Percentiles rank a stretch among this genome's conserved stretches.
Evolutionary conservation across 371 early-diverging fungal genomes (phyloP).

Genomic region (Entomophthora muscae): DNA sequence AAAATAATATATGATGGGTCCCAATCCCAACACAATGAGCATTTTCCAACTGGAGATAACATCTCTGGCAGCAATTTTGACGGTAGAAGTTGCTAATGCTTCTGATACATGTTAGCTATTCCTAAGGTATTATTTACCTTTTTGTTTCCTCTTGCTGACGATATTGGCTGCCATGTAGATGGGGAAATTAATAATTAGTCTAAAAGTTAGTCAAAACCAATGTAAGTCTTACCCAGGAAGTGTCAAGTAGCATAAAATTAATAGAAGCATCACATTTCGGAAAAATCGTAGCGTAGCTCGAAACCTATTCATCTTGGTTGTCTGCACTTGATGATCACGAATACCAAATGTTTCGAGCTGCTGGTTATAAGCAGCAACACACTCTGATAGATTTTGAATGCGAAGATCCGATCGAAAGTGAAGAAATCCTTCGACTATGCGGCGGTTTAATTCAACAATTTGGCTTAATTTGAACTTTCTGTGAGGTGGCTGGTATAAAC

Average conservation of each 20-base stretch:
- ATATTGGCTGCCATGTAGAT: conserved; percentile 49
- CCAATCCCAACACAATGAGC: conserved; percentile 52
- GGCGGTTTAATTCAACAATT: conserved; percentile 74
- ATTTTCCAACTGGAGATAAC: conserved; percentile 95
- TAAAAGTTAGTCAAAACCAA: neutral
- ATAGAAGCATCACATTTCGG: conserved; percentile 39
- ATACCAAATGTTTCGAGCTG: conserved; percentile 77
- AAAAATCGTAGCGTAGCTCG: conserved; percentile 48
- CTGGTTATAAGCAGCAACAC: conserved; percentile 72
- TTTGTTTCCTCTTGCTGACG: conserved; percentile 58
- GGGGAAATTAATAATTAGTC: conserved; percentile 43
- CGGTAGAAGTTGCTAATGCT: conserved; percentile 71
- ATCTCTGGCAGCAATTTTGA: conserved; percentile 87
- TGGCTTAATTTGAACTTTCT: conserved; percentile 62
- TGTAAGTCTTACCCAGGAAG: conserved; percentile 56
- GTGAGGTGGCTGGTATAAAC: conserved; percentile 76
- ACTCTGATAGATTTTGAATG: conserved; percentile 46
- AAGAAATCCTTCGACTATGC: conserved; percentile 73
- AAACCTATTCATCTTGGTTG: conserved; percentile 42
- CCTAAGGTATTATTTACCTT: conserved; percentile 23
- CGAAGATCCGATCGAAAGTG: conserved; percentile 61
- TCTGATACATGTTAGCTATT: conserved; percentile 21
- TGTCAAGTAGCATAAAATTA: conserved; percentile 50
- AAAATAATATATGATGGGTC: conserved; percentile 53
- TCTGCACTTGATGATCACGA: conserved; percentile 88